A percentile compares a stretch with the other conserved stretches of the same genome.
Evolutionary conservation across 2,329 filamentous ascomycete species (phyloP).

Genomic region (Arthrocladium fulminans): DNA sequence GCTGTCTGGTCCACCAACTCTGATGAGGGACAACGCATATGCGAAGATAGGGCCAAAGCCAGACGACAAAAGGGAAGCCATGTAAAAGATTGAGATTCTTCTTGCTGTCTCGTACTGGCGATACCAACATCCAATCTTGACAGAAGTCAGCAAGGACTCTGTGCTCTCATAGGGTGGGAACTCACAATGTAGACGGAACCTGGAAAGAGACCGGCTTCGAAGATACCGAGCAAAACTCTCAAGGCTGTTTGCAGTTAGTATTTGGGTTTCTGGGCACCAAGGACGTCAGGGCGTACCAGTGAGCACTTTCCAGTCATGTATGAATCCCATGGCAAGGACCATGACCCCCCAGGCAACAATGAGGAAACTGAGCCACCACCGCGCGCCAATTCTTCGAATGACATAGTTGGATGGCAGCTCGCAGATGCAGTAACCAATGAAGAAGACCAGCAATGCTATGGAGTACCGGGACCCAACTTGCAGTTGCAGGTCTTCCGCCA

Average conservation of each 20-base stretch:
- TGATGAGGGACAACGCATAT: conserved; percentile 32
- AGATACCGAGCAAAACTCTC: conserved; percentile 47
- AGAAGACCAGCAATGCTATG: conserved; percentile 62
- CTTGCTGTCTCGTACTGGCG: conserved; percentile 26
- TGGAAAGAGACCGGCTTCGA: conserved; percentile 61
- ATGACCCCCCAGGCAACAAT: conserved; percentile 35
- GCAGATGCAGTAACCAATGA: conserved; percentile 62
- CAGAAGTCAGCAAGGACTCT: neutral
- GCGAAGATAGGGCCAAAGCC: conserved; percentile 39
- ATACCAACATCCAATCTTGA: conserved; percentile 12
- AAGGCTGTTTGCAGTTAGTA: conserved; percentile 14
- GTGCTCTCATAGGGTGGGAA: neutral
- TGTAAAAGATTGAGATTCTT: conserved; percentile 40
- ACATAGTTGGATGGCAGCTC: conserved; percentile 62
- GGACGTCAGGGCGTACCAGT: neutral
- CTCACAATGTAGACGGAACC: conserved; percentile 22
- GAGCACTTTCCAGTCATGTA: conserved; percentile 23
- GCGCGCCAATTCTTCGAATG: conserved; percentile 53
- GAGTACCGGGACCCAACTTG: conserved; percentile 23
- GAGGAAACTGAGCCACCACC: conserved; percentile 25
- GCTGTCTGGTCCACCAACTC: conserved; percentile 9
- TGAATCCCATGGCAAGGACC: conserved; percentile 28
- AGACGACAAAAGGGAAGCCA: conserved; percentile 39
- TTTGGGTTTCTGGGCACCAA: neutral
- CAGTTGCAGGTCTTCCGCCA: conserved; percentile 27